A percentile compares a stretch with the other conserved stretches of the same genome.
phyloP scores from a whole-genome alignment of 768 basidiomycete species.

The Phanerochaete carnosa region DNA sequence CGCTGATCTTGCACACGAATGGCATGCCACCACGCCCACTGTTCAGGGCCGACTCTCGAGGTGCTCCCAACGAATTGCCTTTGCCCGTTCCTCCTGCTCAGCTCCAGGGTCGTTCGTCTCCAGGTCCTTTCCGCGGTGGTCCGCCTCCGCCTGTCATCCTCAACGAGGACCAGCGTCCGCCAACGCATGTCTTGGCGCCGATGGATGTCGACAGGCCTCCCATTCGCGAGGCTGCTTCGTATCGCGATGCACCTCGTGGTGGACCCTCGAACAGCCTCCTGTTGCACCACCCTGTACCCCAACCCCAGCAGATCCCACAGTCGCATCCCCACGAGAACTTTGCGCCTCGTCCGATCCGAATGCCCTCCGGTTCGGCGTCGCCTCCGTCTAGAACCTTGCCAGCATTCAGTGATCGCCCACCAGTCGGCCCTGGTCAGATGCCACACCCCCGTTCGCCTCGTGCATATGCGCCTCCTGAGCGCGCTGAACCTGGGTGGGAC shows the following conservation, averaged over 20 bases:
- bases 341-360: constrained; percentile 41
- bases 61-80: constrained; percentile 37
- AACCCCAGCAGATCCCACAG: constrained; percentile 36
- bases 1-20: constrained; percentile 51
- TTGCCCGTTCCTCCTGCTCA: constrained; percentile 55
- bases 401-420: constrained; percentile 34
- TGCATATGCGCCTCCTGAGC: constrained; percentile 43
- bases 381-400: constrained; percentile 48
- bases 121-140: constrained; percentile 78
- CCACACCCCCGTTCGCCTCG: constrained; percentile 62
- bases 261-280: constrained; percentile 53
- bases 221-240: constrained; percentile 32
- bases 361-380: constrained; percentile 57
- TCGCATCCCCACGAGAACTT: constrained; percentile 54
- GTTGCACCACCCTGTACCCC: constrained; percentile 67
- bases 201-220: constrained; percentile 50
- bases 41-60: constrained; percentile 68
- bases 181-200: constrained; percentile 72
- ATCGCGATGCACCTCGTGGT: constrained; percentile 48
- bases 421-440: constrained; percentile 46
- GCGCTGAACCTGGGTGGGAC: constrained; percentile 60
- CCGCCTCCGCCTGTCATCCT: constrained; percentile 80
- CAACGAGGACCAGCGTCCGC: constrained; percentile 71
- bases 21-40: constrained; percentile 42
- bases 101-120: constrained; percentile 39